These are phyloP conservation scores for Tricholoma hemisulphureum DNA, from an alignment of 768 basidiomycete genomes.

Conservation along the genomic window DNA sequence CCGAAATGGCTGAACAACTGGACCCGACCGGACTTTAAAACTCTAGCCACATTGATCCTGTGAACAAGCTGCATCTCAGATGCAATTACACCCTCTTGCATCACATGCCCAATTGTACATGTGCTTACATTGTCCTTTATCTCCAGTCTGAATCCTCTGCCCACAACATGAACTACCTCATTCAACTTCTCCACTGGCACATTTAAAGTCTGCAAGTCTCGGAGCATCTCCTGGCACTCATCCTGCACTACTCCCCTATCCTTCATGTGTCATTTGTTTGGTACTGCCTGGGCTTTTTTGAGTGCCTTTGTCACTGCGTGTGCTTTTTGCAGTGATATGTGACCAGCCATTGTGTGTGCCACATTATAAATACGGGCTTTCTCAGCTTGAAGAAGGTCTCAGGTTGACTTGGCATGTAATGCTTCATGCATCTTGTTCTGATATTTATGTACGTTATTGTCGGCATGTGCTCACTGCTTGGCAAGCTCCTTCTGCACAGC, in stretches of 20 bases:
- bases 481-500: background rate
- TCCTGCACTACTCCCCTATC: background rate
- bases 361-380: background rate
- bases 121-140: background rate
- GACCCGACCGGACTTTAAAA: too few relatives aligned
- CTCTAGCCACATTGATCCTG: background rate
- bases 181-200: background rate
- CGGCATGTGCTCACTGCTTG: background rate
- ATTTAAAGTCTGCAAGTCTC: background rate
- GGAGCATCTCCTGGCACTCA: background rate
- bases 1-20: too few relatives aligned
- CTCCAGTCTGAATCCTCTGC: background rate
- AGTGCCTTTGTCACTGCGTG: background rate
- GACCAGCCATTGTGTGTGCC: background rate
- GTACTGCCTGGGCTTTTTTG: background rate
- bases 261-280: background rate
- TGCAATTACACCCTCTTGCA: constrained; percentile 13
- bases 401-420: background rate
- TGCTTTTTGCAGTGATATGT: background rate
- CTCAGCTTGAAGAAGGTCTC: background rate
- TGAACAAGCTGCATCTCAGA: constrained; percentile 15
- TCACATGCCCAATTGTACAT: background rate
- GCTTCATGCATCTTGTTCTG: background rate
- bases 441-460: background rate
- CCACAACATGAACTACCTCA: background rate